Evolutionary conservation across 306 rosid species (phyloP).

Genomic region (Vigna radiata): DNA sequence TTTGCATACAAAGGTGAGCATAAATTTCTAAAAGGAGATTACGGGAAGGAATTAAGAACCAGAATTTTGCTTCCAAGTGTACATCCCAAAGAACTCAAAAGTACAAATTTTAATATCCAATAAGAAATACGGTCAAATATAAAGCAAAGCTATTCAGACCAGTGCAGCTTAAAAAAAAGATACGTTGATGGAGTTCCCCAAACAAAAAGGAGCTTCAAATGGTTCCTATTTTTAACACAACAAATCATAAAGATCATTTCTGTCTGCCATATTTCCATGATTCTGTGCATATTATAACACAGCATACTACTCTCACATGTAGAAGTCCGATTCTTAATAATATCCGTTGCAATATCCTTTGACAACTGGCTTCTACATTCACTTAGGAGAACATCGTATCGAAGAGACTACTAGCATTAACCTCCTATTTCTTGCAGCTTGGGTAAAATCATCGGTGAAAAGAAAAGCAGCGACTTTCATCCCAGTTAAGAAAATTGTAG

Average conservation of each 20-base stretch:
- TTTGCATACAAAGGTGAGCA: neutral
- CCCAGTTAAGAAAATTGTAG: conserved; percentile 3
- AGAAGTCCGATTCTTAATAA: conserved; percentile 20
- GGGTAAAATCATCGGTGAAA: conserved; percentile 3
- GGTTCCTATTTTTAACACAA: conserved; percentile 26
- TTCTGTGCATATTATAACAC: conserved; percentile 2
- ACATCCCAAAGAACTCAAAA: conserved; percentile 22
- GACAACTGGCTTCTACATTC: conserved; percentile 10
- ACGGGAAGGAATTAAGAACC: neutral
- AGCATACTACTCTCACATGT: neutral
- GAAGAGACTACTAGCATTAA: conserved; percentile 8
- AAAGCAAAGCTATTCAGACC: conserved; percentile 24
- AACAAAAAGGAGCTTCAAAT: conserved; percentile 1
- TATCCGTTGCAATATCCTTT: conserved; percentile 19
- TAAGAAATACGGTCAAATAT: conserved; percentile 7
- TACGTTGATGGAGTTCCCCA: conserved; percentile 1
- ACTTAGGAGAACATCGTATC: conserved; percentile 19
- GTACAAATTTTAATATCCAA: conserved; percentile 33
- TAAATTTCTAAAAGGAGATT: conserved; percentile 11
- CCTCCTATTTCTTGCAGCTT: conserved; percentile 21
- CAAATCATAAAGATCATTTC: conserved; percentile 18
- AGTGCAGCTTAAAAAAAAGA: neutral
- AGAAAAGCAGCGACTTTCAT: neutral
- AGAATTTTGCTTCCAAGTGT: conserved; percentile 4
- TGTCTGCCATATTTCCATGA: conserved; percentile 17